Evolutionary conservation across 495 filamentous ascomycete species (phyloP).

Genomic region (Chaetomium cochliodes): DNA sequence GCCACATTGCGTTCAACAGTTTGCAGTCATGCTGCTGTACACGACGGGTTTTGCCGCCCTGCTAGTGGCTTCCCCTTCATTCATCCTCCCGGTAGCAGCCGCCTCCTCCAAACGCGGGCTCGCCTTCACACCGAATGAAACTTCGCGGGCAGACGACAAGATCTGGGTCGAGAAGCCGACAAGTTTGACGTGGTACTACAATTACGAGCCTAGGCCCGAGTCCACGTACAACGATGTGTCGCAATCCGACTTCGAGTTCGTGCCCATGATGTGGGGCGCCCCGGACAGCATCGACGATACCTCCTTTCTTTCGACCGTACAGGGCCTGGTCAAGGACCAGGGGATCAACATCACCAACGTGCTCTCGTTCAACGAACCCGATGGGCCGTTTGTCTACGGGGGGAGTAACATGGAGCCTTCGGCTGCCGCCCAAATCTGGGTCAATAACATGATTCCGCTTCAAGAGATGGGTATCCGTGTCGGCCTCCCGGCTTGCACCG

Average conservation of each 20-base stretch:
- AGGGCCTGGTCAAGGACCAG: slow-evolving; percentile 44
- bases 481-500: slow-evolving; percentile 61
- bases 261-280: slow-evolving; percentile 78
- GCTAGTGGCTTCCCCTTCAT: slow-evolving; percentile 13
- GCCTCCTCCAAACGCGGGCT: slow-evolving; percentile 67
- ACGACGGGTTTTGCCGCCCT: slow-evolving; percentile 8
- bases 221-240: slow-evolving; percentile 43
- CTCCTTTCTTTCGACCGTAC: slow-evolving; percentile 56
- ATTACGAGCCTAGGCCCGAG: slow-evolving; percentile 60
- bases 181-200: slow-evolving; percentile 80
- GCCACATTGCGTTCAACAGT: neutral
- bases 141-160: slow-evolving; percentile 55
- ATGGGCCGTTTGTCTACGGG: slow-evolving; percentile 51
- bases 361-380: slow-evolving; percentile 75
- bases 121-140: slow-evolving; percentile 55
- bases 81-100: slow-evolving; percentile 24
- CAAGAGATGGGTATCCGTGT: slow-evolving; percentile 54
- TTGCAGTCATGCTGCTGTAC: slow-evolving; percentile 18
- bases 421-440: slow-evolving; percentile 63
- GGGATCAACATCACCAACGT: slow-evolving; percentile 64
- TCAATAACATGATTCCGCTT: slow-evolving; percentile 64
- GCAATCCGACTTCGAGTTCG: slow-evolving; percentile 60
- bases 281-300: slow-evolving; percentile 45
- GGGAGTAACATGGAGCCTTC: slow-evolving; percentile 58
- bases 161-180: slow-evolving; percentile 56